Evolutionary conservation across 306 rosid genomes (phyloP).

Genomic region (Ziziphus jujuba): DNA sequence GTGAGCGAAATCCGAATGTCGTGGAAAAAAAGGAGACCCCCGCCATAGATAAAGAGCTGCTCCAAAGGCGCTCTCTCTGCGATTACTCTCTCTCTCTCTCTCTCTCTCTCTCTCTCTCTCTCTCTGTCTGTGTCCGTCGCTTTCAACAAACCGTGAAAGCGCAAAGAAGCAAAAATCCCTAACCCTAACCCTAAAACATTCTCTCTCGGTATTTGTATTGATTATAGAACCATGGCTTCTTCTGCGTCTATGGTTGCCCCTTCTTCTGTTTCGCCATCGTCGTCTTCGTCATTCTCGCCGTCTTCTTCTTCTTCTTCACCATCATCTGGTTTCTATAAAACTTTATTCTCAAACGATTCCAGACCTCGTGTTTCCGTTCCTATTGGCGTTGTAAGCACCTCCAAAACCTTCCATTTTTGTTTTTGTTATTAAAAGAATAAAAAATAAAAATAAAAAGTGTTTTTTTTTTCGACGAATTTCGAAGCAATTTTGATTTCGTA

Average conservation of each 20-base stretch:
- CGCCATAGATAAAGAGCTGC: conserved; percentile 45
- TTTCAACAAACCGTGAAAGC: neutral
- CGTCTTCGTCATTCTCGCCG: conserved; percentile 28
- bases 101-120: neutral
- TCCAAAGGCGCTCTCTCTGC: neutral
- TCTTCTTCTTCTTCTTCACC: conserved; percentile 41
- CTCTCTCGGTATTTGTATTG: neutral
- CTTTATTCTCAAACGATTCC: conserved; percentile 26
- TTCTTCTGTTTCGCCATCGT: conserved; percentile 31
- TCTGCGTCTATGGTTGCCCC: conserved; percentile 60
- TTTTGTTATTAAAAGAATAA: neutral
- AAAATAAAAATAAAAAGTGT: neutral
- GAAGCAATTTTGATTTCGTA: neutral
- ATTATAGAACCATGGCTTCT: conserved; percentile 34
- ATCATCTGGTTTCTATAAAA: conserved; percentile 22
- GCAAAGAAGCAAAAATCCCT: neutral
- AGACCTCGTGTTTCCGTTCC: conserved; percentile 34
- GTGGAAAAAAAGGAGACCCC: conserved; percentile 34
- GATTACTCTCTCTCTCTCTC: neutral
- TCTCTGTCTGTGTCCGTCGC: neutral
- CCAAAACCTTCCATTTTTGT: neutral
- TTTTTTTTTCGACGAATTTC: neutral
- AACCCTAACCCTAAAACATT: conserved; percentile 30
- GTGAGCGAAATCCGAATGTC: neutral
- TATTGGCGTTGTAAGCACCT: conserved; percentile 39